Base-by-base conservation (phyloP, 2,329 filamentous ascomycete species). In the Diplodia sapinea region DNA sequence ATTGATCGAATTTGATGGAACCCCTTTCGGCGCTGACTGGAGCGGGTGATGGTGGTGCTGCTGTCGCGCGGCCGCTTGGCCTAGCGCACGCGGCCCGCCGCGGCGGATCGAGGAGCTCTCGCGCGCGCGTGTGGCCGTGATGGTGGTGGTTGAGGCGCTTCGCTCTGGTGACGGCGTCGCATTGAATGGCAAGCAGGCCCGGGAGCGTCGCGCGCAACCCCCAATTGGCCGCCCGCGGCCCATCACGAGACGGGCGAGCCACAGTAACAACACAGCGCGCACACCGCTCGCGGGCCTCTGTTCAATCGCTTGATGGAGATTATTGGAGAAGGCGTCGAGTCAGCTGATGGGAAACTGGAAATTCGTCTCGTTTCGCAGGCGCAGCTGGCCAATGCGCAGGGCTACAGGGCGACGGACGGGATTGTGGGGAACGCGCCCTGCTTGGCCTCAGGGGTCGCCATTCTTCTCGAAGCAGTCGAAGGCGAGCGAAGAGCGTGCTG, bases 181-280 rank as follows among this genome's bases (percentile, higher is more conserved):
- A 62, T 62, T 62, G 40, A 50, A 50, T 1, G 59, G 59, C 11
- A 38, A 63, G 9, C 47, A 33, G 47, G 47, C 23, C 59, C 29
- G 31, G 23, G 36, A 36, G 59, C 40, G 36, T 47, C 47, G 50
- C 29, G 57, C 40, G 13, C 26, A 23, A 26, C 15, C 55, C 20
- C 20, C 36, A 38, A 59, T 59, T 59, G 55, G 55, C 55, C 55
- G 36, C 31, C 17, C 36, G 36, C 9, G 20, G 57, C 57, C 29
- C 36, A 63, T 63, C 59, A 63, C 59, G 59, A 63, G 59, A 38
- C 59, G 59, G 56, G 38, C 56, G 56, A 61, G 57, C 57, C 40
- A 61, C 57, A 61, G 59, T 63, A 63, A 63, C 59, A 63, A 38
- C 59, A 47, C 59, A 63, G 59, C 59, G 59, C 59, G 59, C 59